These are phyloP conservation scores for Naegleria gruberi DNA, from an alignment of 208 protist species.

Conservation along the genomic window DNA sequence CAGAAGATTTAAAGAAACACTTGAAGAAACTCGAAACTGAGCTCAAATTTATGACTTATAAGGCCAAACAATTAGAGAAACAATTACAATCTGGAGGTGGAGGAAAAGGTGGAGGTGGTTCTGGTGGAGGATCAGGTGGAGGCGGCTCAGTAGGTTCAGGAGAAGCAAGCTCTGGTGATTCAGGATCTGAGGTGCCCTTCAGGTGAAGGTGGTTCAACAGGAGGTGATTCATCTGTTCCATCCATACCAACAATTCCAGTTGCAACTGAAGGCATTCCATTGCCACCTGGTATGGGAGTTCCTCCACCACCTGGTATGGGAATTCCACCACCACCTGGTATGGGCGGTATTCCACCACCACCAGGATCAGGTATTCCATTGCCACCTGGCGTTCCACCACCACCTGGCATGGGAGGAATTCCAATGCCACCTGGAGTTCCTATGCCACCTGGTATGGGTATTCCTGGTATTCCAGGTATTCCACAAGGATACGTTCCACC, in stretches of 20 bases:
- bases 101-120: background rate
- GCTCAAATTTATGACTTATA: slow-evolving; percentile 5
- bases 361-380: background rate
- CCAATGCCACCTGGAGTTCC: background rate
- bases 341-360: background rate
- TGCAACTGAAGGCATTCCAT: background rate
- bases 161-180: too few relatives aligned
- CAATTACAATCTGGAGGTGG: background rate
- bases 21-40: slow-evolving; percentile 7
- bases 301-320: background rate
- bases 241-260: too few relatives aligned
- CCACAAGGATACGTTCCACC: background rate
- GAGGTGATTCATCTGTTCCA: too few relatives aligned
- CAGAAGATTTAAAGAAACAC: too few relatives aligned
- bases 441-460: background rate
- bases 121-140: background rate
- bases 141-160: background rate
- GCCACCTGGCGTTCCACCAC: background rate
- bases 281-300: background rate
- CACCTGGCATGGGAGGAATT: background rate
- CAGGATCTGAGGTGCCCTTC: too few relatives aligned
- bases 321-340: background rate
- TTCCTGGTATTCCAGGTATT: background rate
- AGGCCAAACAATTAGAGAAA: background rate
- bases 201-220: too few relatives aligned